Evolutionary conservation across 2,329 filamentous ascomycete species (phyloP).

Genomic region (Hymenoscyphus fructigenus): DNA sequence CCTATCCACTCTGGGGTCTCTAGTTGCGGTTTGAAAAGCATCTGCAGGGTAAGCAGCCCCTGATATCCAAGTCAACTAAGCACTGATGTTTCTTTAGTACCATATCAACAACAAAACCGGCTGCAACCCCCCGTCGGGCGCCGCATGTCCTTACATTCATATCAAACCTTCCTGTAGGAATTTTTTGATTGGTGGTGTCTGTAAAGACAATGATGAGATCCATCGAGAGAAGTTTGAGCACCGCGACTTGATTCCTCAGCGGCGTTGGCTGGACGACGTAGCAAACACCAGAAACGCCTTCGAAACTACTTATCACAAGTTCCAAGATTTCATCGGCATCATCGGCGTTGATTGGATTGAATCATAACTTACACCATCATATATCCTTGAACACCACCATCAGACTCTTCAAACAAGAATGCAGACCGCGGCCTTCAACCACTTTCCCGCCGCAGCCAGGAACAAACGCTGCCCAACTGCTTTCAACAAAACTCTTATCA

Average conservation of each 20-base stretch:
- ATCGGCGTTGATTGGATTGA: background rate
- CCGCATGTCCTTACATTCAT: background rate
- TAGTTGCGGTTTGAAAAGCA: background rate
- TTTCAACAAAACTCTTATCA: background rate
- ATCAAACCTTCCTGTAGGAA: background rate
- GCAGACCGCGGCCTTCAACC: background rate
- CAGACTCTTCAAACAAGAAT: background rate
- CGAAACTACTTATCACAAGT: background rate
- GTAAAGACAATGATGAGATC: background rate
- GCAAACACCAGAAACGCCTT: background rate
- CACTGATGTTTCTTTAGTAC: background rate
- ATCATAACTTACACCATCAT: background rate
- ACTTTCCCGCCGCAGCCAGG: background rate
- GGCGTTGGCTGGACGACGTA: background rate
- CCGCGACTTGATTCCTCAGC: background rate
- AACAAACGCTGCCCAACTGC: background rate
- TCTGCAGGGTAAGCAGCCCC: background rate
- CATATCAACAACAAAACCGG: background rate
- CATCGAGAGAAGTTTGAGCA: background rate
- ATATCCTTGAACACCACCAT: background rate
- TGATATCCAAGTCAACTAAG: background rate
- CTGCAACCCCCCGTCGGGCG: background rate
- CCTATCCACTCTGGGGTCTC: background rate
- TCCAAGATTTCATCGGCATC: background rate
- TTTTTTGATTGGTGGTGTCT: background rate